These are phyloP conservation scores for Sechiopsis laciniata DNA, from an alignment of 306 rosid species.

Conservation along the genomic window DNA sequence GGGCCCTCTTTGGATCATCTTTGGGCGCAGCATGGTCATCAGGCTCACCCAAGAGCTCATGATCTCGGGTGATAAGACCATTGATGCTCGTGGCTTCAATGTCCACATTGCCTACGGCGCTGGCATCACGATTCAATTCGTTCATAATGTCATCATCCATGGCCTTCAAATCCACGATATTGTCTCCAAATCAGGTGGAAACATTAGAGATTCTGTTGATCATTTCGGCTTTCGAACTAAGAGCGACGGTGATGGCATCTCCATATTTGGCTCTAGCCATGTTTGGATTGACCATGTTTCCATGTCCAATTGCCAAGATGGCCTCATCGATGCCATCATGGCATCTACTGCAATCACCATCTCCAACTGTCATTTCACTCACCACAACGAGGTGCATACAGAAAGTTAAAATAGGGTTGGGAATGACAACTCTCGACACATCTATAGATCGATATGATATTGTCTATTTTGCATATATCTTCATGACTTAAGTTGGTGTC, in stretches of 20 bases:
- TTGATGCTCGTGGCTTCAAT: background rate
- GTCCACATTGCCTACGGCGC: background rate
- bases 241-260: slow-evolving; percentile 7
- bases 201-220: background rate
- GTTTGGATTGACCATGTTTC: background rate
- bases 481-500: no score
- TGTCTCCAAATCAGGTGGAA: background rate
- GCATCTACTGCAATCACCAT: background rate
- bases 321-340: background rate
- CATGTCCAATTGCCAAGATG: background rate
- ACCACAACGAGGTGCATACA: no score
- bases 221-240: background rate
- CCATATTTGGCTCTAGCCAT: background rate
- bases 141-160: background rate
- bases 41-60: background rate
- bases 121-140: background rate
- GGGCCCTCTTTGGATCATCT: slow-evolving; percentile 1
- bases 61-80: slow-evolving; percentile 1
- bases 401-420: no score
- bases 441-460: no score
- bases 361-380: background rate
- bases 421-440: no score
- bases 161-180: background rate
- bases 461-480: no score
- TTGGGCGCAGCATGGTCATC: background rate